Conservation (phyloP, 257 asterid genomes). For the Solanum sejunctum region DNA sequence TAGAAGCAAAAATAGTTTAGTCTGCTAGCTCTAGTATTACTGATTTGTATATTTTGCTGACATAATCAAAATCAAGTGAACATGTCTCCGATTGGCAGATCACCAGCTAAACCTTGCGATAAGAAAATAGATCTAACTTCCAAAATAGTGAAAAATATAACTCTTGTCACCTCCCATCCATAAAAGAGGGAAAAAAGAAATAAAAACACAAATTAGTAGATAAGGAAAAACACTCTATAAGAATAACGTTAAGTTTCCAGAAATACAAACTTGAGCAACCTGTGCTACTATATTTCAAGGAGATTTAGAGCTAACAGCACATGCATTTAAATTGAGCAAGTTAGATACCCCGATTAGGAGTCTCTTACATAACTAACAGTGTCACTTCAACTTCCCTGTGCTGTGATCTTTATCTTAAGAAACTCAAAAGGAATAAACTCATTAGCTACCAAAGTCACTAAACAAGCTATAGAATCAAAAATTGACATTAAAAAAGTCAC, state of each 20-base stretch:
- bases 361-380: neutral
- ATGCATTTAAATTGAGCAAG: neutral
- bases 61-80: neutral
- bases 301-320: neutral
- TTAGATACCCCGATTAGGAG: neutral
- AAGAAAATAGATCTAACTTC: neutral
- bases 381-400: neutral
- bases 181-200: neutral
- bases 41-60: neutral
- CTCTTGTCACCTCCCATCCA: neutral
- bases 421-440: neutral
- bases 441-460: neutral
- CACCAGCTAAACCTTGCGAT: neutral
- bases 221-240: neutral
- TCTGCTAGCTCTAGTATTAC: too few species aligned
- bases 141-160: neutral
- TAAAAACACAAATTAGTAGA: neutral
- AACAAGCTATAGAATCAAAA: neutral
- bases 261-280: neutral
- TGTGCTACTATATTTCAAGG: neutral
- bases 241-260: neutral
- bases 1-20: too few species aligned
- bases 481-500: neutral
- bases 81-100: neutral
- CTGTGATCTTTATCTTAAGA: neutral